A percentile compares a stretch with the other conserved stretches of the same genome.
Evolutionary conservation across 306 rosid species (phyloP).

Genomic region (Casuarina cunninghamiana): DNA sequence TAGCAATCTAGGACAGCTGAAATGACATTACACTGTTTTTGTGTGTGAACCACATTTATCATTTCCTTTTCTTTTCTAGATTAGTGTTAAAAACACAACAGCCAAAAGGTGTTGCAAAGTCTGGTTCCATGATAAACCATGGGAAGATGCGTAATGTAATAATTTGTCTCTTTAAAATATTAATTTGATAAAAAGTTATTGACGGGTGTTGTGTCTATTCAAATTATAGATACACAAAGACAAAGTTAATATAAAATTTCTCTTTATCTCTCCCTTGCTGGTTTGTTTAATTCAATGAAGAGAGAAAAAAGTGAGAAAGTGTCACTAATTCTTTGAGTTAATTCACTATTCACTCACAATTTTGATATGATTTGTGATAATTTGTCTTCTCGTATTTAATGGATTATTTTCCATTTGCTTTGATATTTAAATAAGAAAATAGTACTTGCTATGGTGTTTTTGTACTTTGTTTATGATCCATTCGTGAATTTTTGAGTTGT

Average conservation of each 20-base stretch:
- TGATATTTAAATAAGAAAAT: background rate
- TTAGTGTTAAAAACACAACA: background rate
- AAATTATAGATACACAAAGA: too few species aligned
- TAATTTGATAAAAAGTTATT: too few species aligned
- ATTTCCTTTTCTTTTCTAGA: background rate
- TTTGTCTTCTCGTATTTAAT: background rate
- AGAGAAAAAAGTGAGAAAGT: background rate
- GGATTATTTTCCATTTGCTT: background rate
- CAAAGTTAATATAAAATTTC: too few species aligned
- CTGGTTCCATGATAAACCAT: too few species aligned
- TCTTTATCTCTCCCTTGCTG: background rate
- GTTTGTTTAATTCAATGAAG: background rate
- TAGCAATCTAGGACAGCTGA: background rate
- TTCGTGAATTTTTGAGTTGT: background rate
- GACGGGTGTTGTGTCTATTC: too few species aligned
- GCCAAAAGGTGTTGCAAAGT: too few species aligned
- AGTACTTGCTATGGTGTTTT: background rate
- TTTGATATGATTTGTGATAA: background rate
- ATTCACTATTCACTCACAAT: background rate
- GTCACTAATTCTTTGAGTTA: background rate
- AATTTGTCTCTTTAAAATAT: too few species aligned
- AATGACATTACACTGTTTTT: background rate
- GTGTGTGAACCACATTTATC: background rate
- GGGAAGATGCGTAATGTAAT: too few species aligned
- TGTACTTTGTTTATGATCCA: background rate